Evolutionary conservation across 176 grass and related monocot species (phyloP).

Genomic region (Saccharum spontaneum): DNA sequence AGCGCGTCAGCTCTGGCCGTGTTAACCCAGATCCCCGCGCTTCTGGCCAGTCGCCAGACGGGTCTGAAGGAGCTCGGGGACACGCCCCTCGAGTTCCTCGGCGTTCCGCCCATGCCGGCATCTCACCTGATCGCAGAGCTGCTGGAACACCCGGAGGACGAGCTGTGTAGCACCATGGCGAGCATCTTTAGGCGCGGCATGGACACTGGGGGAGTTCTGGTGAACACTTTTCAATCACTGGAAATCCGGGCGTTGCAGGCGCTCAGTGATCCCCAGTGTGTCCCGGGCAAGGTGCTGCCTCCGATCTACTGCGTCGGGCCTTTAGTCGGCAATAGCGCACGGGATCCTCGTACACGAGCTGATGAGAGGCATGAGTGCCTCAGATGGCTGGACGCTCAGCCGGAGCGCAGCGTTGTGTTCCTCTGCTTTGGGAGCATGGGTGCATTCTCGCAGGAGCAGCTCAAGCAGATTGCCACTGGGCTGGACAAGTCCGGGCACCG

Average conservation of each 20-base stretch:
- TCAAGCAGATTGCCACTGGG: too few species aligned
- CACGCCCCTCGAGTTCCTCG: background rate
- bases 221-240: conserved; percentile 8
- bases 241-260: background rate
- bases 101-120: conserved; percentile 13
- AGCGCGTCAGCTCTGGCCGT: background rate
- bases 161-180: background rate
- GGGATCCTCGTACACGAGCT: too few species aligned
- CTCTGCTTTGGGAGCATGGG: conserved; percentile 18
- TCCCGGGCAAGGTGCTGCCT: background rate
- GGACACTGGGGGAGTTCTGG: background rate
- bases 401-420: conserved; percentile 38
- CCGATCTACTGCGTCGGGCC: background rate
- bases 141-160: conserved; percentile 6
- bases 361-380: too few species aligned
- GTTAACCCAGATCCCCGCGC: background rate
- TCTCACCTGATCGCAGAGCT: background rate
- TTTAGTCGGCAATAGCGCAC: background rate
- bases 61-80: conserved; percentile 24
- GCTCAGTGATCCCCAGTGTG: conserved; percentile 3
- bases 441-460: too few species aligned
- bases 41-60: background rate
- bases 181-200: background rate
- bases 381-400: conserved; percentile 30
- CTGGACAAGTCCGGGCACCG: too few species aligned